Conservation (phyloP, 2,329 filamentous ascomycete species). For the Talaromyces amestolkiae region DNA sequence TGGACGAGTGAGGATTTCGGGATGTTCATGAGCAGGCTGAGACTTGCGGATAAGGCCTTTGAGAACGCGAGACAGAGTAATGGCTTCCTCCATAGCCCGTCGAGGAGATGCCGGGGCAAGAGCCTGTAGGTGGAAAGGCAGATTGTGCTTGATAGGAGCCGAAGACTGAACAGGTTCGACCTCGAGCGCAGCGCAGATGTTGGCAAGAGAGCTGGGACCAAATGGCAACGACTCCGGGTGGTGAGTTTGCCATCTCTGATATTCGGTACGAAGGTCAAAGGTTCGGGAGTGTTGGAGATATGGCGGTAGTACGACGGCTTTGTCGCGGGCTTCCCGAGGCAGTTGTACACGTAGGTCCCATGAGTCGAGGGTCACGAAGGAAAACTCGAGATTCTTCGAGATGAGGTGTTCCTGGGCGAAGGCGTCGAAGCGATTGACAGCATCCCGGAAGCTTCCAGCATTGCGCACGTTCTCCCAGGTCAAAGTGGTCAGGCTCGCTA, state of each 20-base stretch:
- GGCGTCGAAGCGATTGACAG: conserved; percentile 88
- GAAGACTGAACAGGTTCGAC: conserved; percentile 97
- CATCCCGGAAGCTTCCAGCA: conserved; percentile 94
- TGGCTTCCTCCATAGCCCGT: conserved; percentile 94
- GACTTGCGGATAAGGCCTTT: conserved; percentile 94
- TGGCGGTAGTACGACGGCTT: conserved; percentile 91
- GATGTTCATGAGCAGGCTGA: conserved; percentile 87
- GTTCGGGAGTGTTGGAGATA: conserved; percentile 98
- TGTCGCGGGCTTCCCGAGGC: conserved; percentile 94
- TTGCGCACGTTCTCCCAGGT: conserved; percentile 99
- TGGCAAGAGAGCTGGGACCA: conserved; percentile 89
- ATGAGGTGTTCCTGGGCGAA: conserved; percentile 91
- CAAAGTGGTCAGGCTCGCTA: conserved; percentile 93
- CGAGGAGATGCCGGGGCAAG: conserved; percentile 92
- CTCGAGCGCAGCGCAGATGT: conserved; percentile 97
- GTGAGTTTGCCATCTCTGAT: conserved; percentile 97
- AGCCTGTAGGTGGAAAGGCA: conserved; percentile 96
- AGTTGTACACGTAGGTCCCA: conserved; percentile 98
- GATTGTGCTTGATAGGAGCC: conserved; percentile 96
- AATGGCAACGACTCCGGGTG: conserved; percentile 97
- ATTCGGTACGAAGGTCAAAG: conserved; percentile 95
- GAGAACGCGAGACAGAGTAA: conserved; percentile 88
- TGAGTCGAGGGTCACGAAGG: conserved; percentile 95
- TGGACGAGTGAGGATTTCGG: conserved; percentile 88
- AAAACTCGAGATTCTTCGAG: conserved; percentile 90